These are phyloP conservation scores for Trametes hirsuta DNA, from an alignment of 1,284 basidiomycete species.

Conservation along the genomic window DNA sequence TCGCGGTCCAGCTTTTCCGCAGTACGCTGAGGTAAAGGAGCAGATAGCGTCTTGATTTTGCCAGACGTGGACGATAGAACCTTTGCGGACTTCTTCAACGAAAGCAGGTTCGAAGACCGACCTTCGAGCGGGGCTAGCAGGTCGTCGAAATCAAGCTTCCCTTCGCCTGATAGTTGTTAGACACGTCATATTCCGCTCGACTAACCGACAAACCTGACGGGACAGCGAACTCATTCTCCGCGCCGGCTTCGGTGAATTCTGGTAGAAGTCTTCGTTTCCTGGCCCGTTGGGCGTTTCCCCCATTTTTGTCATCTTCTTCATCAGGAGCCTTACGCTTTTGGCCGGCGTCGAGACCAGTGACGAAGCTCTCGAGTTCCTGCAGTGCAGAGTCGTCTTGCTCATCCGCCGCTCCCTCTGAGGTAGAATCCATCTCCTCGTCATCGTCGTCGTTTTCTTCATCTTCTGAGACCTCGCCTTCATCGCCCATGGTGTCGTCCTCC, in stretches of 20 bases:
- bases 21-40: constrained; percentile 84
- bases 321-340: constrained; percentile 75
- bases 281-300: constrained; percentile 31
- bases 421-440: constrained; percentile 46
- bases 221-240: constrained; percentile 74
- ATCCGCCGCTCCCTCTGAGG: constrained; percentile 65
- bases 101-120: constrained; percentile 60
- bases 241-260: constrained; percentile 76
- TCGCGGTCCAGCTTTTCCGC: constrained; percentile 92
- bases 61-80: constrained; percentile 54
- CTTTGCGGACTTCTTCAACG: constrained; percentile 73
- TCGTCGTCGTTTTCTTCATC: constrained; percentile 44
- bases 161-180: constrained; percentile 42
- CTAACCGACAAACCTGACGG: constrained; percentile 44
- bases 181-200: neutral
- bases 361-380: constrained; percentile 70
- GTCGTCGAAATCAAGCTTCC: constrained; percentile 71
- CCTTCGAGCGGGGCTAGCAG: constrained; percentile 69
- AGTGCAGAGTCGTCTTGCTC: constrained; percentile 58
- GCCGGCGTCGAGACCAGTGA: constrained; percentile 67
- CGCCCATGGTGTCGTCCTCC: constrained; percentile 19
- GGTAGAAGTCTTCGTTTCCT: constrained; percentile 67
- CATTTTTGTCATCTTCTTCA: constrained; percentile 36
- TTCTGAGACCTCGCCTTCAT: constrained; percentile 34
- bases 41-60: constrained; percentile 67